A percentile compares a stretch with the other conserved stretches of the same genome.
phyloP scores from a whole-genome alignment of 2,329 filamentous ascomycete species.

The Juglanconis oblonga region DNA sequence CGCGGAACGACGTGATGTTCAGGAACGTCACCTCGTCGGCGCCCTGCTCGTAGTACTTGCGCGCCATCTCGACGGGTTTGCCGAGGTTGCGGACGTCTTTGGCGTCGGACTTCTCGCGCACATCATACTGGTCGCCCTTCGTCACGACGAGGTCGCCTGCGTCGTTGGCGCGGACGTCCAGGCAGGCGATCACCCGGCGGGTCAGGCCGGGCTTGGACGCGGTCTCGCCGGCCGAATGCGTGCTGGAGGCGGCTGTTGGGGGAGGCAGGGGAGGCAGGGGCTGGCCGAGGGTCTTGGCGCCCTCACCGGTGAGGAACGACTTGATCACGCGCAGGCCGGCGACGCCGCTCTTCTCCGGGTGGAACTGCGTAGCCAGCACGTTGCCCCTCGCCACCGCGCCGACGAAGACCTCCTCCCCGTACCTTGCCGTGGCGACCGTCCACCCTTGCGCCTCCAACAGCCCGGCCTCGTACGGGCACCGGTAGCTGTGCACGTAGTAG shows the following conservation, averaged over 20 bases:
- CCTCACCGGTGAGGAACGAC: constrained; percentile 77
- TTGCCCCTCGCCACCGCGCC: constrained; percentile 85
- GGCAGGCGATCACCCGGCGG: constrained; percentile 89
- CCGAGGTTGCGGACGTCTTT: constrained; percentile 81
- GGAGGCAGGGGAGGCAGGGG: constrained; percentile 22
- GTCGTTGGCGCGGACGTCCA: constrained; percentile 94
- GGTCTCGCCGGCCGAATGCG: not conserved
- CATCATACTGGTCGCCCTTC: constrained; percentile 98
- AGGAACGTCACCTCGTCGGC: constrained; percentile 97
- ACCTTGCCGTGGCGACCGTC: constrained; percentile 86
- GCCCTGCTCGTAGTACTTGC: constrained; percentile 91
- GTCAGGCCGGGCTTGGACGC: constrained; percentile 63
- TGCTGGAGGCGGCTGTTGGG: not conserved
- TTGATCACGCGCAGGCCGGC: constrained; percentile 81
- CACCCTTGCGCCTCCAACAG: constrained; percentile 79
- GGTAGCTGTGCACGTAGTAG: constrained; percentile 98
- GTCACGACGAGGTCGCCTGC: constrained; percentile 93
- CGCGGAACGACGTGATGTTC: constrained; percentile 97
- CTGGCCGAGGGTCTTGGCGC: constrained; percentile 48
- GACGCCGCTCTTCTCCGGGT: constrained; percentile 93
- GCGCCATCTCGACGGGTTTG: constrained; percentile 94
- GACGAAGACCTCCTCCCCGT: constrained; percentile 86
- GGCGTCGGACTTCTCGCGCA: constrained; percentile 75
- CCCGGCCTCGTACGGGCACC: constrained; percentile 70
- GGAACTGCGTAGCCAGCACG: constrained; percentile 90